Percentiles rank a stretch among this genome's conserved stretches.
phyloP scores from a whole-genome alignment of 805 yeast genomes.

The Metschnikowia kunwiensis region DNA sequence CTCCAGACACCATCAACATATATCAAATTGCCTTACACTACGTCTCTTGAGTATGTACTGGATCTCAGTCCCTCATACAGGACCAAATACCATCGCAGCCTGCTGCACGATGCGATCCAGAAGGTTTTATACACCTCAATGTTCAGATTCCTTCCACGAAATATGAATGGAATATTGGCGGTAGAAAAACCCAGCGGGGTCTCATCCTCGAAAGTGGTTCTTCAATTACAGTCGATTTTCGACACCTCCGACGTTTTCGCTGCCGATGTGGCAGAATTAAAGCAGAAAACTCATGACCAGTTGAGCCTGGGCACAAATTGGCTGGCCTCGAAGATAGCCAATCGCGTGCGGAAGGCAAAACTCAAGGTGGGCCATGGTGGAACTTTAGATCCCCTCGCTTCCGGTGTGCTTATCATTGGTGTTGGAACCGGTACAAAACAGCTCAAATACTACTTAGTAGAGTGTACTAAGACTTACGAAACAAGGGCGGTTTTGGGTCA shows the following conservation, averaged over 20 bases:
- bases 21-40: too few species aligned
- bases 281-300: constrained; percentile 42
- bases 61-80: too few species aligned
- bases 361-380: constrained; percentile 98
- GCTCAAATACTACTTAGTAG: constrained; percentile 66
- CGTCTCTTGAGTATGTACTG: too few species aligned
- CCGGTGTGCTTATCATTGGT: constrained; percentile 91
- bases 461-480: constrained; percentile 75
- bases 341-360: constrained; percentile 50
- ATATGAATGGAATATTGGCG: constrained; percentile 92
- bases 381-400: constrained; percentile 90
- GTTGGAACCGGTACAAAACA: constrained; percentile 89
- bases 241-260: constrained; percentile 57
- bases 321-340: constrained; percentile 48
- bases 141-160: too few species aligned
- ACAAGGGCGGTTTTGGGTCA: constrained; percentile 85
- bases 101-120: too few species aligned
- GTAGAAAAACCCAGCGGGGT: constrained; percentile 85
- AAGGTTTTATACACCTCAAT: too few species aligned
- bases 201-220: constrained; percentile 71
- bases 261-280: constrained; percentile 49
- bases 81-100: too few species aligned
- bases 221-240: constrained; percentile 60
- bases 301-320: constrained; percentile 37
- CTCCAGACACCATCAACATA: too few species aligned